Base-by-base conservation (phyloP, 768 basidiomycete species). In the Leccinum incarnatum region DNA sequence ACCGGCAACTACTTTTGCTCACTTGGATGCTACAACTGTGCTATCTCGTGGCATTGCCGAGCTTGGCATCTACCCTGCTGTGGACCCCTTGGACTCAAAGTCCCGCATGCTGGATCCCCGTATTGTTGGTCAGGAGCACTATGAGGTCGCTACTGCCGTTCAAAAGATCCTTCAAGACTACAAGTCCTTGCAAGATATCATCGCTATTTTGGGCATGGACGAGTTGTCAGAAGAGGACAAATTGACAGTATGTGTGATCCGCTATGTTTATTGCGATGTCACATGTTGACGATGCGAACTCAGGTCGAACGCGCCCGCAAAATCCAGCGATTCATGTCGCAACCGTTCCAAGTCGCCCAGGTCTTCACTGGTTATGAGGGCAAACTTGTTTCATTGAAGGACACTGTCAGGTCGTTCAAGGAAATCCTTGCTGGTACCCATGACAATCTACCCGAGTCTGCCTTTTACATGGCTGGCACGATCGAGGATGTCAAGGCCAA, bases 211-310 rank as follows among this genome's bases (percentile, higher is more conserved):
- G 70, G 97, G 97, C 84, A 99, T 99, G 97, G 97, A 99, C 74
- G 97, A 99, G 78, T 87, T 99, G 83, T 98, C 96, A 17, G 97
- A 99, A 75, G 97, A 98, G 81, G 97, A 99, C 81, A 99, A 99
- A 81, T 81, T 98, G 66, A 98, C 95, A 65, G 61, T 58, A 51
- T 27, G 57, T 59, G 51, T 19, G 21, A 50, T n/a, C 32, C 29
- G 30, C 46, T 47, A 5, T 25, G 5, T 40, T 7, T 51, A 54
- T 30, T 48, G 19, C 52, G 5, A n/a, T 30, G 50, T 53, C 42
- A 21, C 40, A 36, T 48, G 17, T 17, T 68, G 51, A 65, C 21
- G 14, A 29, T 4, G 5, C 54, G n/a, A 5, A 67, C 51, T 9
- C 58, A 90, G 88, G 95, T 97, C 79, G 92, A 95, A 80, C 94